These are phyloP conservation scores for Phytophthora ohioensis DNA, from an alignment of 352 stramenopile species.

Conservation along the genomic window DNA sequence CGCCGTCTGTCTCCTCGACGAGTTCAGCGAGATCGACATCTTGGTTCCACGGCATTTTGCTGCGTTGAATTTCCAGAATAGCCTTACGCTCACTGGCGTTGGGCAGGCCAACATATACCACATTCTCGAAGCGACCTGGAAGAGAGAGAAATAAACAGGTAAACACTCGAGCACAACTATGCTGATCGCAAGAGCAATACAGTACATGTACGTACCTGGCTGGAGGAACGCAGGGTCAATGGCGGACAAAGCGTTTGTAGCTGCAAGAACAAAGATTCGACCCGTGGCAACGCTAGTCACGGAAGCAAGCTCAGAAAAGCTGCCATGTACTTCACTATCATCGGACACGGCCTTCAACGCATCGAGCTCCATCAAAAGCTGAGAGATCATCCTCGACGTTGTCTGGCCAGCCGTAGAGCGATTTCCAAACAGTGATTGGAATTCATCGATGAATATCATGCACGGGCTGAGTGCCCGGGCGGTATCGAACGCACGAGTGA, in stretches of 20 bases:
- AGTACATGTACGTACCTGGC: conserved; percentile 50
- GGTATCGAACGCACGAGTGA: conserved; percentile 75
- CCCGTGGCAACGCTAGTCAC: conserved; percentile 31
- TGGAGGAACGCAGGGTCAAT: conserved; percentile 88
- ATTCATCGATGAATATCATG: conserved; percentile 91
- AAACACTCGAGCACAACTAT: neutral
- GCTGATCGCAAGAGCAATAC: neutral
- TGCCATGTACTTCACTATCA: conserved; percentile 41
- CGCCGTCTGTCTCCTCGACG: conserved; percentile 63
- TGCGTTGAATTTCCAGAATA: conserved; percentile 72
- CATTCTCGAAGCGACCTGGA: conserved; percentile 84
- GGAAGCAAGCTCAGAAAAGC: conserved; percentile 1
- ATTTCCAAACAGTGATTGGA: conserved; percentile 87
- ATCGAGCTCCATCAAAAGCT: conserved; percentile 87
- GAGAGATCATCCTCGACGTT: conserved; percentile 87
- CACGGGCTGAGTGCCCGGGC: conserved; percentile 80
- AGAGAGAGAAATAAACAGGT: conserved; percentile 3
- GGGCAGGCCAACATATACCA: conserved; percentile 79
- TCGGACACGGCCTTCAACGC: conserved; percentile 63
- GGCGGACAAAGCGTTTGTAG: conserved; percentile 78
- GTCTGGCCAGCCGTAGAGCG: conserved; percentile 79
- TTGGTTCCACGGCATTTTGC: conserved; percentile 76
- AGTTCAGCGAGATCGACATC: conserved; percentile 60
- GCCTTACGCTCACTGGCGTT: conserved; percentile 56
- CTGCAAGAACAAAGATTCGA: conserved; percentile 83